These are phyloP conservation scores for Ganoderma boninense DNA, from an alignment of 1,284 basidiomycete species.

Conservation along the genomic window DNA sequence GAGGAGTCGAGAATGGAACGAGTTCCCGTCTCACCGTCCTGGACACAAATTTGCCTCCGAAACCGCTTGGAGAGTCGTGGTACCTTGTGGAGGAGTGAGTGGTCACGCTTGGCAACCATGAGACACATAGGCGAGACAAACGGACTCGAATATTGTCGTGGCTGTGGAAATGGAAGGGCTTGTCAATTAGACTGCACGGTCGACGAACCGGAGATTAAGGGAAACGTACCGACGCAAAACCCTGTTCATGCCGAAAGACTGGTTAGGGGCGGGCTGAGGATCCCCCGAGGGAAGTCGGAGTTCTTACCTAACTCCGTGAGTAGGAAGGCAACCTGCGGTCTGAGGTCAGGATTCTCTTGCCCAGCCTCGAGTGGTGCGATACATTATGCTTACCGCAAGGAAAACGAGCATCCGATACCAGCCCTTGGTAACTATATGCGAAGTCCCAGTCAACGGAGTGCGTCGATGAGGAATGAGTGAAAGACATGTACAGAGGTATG, in stretches of 20 bases:
- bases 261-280: not conserved
- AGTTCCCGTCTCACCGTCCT: not conserved
- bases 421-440: not conserved
- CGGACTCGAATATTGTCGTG: not conserved
- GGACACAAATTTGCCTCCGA: not conserved
- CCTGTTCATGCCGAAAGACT: not conserved
- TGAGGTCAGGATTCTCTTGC: not conserved
- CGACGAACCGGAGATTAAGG: not conserved
- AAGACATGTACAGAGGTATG: not conserved
- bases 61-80: not conserved
- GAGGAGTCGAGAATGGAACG: not conserved
- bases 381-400: not conserved
- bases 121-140: not conserved
- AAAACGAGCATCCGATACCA: not conserved
- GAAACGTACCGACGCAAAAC: not conserved
- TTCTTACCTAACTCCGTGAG: not conserved
- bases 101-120: not conserved
- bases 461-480: not conserved
- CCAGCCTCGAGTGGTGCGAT: not conserved
- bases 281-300: not conserved
- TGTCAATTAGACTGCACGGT: not conserved
- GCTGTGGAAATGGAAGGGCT: not conserved
- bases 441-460: too few species aligned
- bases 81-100: not conserved
- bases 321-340: not conserved